These are phyloP conservation scores for Neonectria coccinea DNA, from an alignment of 2,329 filamentous ascomycete species.

Conservation along the genomic window DNA sequence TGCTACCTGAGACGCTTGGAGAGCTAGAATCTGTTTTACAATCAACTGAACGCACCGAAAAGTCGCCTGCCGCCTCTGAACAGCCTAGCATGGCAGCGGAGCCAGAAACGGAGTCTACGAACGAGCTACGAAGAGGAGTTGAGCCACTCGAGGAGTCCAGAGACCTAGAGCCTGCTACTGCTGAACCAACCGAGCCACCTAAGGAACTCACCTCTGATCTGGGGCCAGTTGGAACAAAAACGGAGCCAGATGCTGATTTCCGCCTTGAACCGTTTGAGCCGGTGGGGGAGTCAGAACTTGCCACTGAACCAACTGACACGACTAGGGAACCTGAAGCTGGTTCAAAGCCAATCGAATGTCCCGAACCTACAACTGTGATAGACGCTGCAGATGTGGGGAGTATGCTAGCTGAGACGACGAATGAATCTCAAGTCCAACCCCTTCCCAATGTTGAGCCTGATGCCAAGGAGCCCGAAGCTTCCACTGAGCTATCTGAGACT, in stretches of 20 bases:
- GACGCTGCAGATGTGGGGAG: neutral
- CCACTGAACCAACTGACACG: neutral
- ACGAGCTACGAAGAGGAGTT: neutral
- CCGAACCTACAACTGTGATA: neutral
- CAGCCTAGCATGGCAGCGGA: neutral
- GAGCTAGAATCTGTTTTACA: neutral
- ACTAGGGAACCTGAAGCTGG: constrained; percentile 2
- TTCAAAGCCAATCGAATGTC: constrained; percentile 1
- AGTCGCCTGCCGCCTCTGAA: neutral
- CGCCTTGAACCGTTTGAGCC: neutral
- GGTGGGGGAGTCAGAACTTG: neutral
- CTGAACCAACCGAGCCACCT: neutral
- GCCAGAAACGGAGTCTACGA: neutral
- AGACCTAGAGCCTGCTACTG: neutral
- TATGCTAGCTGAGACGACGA: neutral
- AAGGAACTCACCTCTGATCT: neutral
- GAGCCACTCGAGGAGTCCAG: neutral
- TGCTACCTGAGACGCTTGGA: neutral
- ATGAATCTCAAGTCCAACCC: neutral
- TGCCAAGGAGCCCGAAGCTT: neutral
- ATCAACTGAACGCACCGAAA: neutral
- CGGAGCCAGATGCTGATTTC: neutral
- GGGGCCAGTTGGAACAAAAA: neutral
- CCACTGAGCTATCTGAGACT: neutral
- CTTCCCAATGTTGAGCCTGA: neutral